Percentiles rank a stretch among this genome's conserved stretches.
Evolutionary conservation across 257 asterid genomes (phyloP).

Genomic region (Solanum chmielewskii): DNA sequence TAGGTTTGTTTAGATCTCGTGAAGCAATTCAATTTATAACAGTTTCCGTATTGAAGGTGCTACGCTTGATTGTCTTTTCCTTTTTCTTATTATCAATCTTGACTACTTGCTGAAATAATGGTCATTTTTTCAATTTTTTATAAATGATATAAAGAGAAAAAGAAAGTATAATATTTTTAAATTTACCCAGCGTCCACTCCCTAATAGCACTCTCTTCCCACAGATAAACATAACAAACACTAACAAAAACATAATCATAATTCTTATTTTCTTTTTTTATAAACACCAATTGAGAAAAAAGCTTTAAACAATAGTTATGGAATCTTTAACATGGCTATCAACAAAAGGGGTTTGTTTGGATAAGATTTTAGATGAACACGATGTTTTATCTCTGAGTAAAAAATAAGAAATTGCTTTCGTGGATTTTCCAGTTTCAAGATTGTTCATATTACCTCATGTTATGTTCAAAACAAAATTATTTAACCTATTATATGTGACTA

Average conservation of each 20-base stretch:
- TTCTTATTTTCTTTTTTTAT: not conserved
- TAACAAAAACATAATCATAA: not conserved
- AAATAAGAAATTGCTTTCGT: slow-evolving; percentile 16
- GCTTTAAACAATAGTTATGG: slow-evolving; percentile 17
- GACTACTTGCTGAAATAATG: no score
- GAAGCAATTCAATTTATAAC: no score
- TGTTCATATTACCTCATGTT: slow-evolving; percentile 2
- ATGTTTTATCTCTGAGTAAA: not conserved
- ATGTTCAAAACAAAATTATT: slow-evolving; percentile 4
- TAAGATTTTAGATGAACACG: slow-evolving; percentile 5
- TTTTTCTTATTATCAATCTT: no score
- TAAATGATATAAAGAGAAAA: no score
- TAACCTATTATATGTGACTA: slow-evolving; percentile 17
- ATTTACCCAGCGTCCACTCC: not conserved
- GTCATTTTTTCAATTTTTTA: no score
- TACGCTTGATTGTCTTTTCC: no score
- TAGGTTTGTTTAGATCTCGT: no score
- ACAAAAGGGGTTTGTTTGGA: slow-evolving; percentile 15
- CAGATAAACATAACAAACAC: not conserved
- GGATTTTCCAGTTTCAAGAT: slow-evolving; percentile 13
- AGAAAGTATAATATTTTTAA: not conserved
- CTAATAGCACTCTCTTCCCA: slow-evolving; percentile 8
- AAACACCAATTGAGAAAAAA: not conserved
- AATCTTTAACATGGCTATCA: slow-evolving; percentile 27
- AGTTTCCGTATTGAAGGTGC: no score